phyloP scores from a whole-genome alignment of 192 early-diverging fungal species.

The Linderina pennispora region DNA sequence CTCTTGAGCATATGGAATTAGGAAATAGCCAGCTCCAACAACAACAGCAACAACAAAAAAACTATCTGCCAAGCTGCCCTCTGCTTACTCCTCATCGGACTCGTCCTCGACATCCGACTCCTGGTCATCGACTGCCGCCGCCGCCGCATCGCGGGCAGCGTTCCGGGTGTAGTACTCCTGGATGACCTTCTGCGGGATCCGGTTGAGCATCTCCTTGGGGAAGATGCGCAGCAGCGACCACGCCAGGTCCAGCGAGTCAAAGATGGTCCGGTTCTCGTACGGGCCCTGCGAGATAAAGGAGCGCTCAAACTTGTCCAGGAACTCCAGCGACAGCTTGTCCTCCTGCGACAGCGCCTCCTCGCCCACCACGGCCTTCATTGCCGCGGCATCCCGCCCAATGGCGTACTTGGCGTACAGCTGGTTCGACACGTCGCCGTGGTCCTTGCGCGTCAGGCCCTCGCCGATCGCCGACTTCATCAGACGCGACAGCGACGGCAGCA shows the following conservation, averaged over 20 bases:
- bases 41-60: background rate
- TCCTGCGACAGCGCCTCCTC: constrained; percentile 98
- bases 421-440: constrained; percentile 99
- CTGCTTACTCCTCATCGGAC: constrained; percentile 21
- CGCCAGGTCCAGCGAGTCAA: constrained; percentile 94
- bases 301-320: constrained; percentile 99
- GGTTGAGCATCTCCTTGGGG: constrained; percentile 99
- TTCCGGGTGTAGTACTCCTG: constrained; percentile 92
- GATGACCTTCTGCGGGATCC: constrained; percentile 93
- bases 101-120: constrained; percentile 19
- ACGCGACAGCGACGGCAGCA: constrained; percentile 95
- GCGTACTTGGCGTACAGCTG: constrained; percentile 99
- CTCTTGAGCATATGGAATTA: too few relatives aligned
- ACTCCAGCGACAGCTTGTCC: constrained; percentile 96
- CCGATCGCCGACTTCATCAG: constrained; percentile 99
- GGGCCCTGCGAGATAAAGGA: constrained; percentile 95
- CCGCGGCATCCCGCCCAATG: constrained; percentile 95
- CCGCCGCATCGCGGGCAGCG: constrained; percentile 6
- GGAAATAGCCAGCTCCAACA: too few relatives aligned
- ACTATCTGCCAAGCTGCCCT: background rate
- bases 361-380: constrained; percentile 99
- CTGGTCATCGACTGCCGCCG: constrained; percentile 3
- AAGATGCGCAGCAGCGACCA: constrained; percentile 98
- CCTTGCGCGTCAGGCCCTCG: constrained; percentile 94
- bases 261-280: constrained; percentile 95